phyloP scores from a whole-genome alignment of 352 stramenopile genomes.

The Thraustochytrium sp. region DNA sequence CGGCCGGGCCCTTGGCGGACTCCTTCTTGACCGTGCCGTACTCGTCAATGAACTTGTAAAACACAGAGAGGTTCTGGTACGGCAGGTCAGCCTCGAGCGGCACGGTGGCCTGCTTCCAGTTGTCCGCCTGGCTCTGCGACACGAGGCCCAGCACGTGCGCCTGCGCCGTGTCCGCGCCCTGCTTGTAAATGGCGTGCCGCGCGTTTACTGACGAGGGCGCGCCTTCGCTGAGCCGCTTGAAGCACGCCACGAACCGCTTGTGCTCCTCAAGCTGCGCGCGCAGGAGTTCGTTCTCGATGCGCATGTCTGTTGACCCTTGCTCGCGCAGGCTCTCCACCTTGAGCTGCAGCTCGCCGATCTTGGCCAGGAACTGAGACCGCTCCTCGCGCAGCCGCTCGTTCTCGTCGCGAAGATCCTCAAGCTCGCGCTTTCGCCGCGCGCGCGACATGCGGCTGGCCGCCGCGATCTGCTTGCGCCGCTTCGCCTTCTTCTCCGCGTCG shows the following conservation, averaged over 20 bases:
- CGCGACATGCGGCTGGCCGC: slow-evolving; percentile 16
- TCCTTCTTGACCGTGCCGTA: slow-evolving; percentile 24
- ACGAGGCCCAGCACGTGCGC: slow-evolving; percentile 37
- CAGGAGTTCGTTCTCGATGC: slow-evolving; percentile 42
- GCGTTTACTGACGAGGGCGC: slow-evolving; percentile 34
- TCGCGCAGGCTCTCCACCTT: slow-evolving; percentile 35
- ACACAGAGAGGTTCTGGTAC: slow-evolving; percentile 41
- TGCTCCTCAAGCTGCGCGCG: slow-evolving; percentile 39
- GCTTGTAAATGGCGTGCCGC: slow-evolving; percentile 40
- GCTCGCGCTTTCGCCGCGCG: slow-evolving; percentile 41
- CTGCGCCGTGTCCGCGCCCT: slow-evolving; percentile 35
- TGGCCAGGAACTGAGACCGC: slow-evolving; percentile 38
- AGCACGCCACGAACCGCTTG: slow-evolving; percentile 38
- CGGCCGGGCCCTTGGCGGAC: not conserved
- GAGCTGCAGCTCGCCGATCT: slow-evolving; percentile 41
- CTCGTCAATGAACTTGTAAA: slow-evolving; percentile 46
- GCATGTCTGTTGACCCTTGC: slow-evolving; percentile 33
- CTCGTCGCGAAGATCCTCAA: slow-evolving; percentile 43
- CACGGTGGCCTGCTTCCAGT: slow-evolving; percentile 43
- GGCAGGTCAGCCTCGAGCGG: slow-evolving; percentile 36
- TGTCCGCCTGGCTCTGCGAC: slow-evolving; percentile 17
- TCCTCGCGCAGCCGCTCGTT: slow-evolving; percentile 43
- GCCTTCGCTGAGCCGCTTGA: slow-evolving; percentile 35
- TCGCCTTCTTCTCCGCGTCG: slow-evolving; percentile 40
- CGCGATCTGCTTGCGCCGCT: slow-evolving; percentile 43